These are phyloP conservation scores for Coemansia sp. DNA, from an alignment of 192 early-diverging fungal species.

Conservation along the genomic window DNA sequence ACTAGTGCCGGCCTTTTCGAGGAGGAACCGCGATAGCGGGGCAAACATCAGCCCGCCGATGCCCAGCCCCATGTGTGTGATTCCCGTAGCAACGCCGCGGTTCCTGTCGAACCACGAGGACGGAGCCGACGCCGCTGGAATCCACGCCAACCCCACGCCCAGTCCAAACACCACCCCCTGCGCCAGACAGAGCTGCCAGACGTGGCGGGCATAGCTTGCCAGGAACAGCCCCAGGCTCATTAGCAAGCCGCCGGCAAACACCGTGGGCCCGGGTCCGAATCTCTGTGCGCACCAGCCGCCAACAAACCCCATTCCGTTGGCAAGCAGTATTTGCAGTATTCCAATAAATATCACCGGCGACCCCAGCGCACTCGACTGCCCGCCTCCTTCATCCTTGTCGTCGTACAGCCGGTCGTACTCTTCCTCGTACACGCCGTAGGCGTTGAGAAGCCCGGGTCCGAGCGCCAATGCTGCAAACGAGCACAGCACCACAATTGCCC, in stretches of 20 bases:
- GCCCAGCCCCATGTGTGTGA: conserved; percentile 65
- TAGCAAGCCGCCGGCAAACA: conserved; percentile 42
- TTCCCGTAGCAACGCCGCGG: conserved; percentile 59
- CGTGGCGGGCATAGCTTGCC: conserved; percentile 54
- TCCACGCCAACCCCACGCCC: conserved; percentile 57
- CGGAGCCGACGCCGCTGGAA: conserved; percentile 57
- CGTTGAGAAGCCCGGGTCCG: conserved; percentile 41
- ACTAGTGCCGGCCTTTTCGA: conserved; percentile 38
- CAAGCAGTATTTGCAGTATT: conserved; percentile 38
- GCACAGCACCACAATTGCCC: conserved; percentile 38
- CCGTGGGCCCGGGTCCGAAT: conserved; percentile 42
- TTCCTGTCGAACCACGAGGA: conserved; percentile 63
- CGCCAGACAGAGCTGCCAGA: conserved; percentile 65
- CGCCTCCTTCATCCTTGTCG: conserved; percentile 27
- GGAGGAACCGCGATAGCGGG: conserved; percentile 48
- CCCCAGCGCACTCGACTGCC: conserved; percentile 12
- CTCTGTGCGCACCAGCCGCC: conserved; percentile 26
- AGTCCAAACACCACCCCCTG: conserved; percentile 67
- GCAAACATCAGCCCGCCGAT: conserved; percentile 61
- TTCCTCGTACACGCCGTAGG: conserved; percentile 48
- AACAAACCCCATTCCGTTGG: conserved; percentile 43
- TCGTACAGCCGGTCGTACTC: conserved; percentile 45
- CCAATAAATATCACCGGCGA: conserved; percentile 48
- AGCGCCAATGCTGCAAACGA: conserved; percentile 39
- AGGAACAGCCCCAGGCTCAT: conserved; percentile 55